Evolutionary conservation across 192 early-diverging fungal species (phyloP).

Genomic region (Gonapodya prolifera): DNA sequence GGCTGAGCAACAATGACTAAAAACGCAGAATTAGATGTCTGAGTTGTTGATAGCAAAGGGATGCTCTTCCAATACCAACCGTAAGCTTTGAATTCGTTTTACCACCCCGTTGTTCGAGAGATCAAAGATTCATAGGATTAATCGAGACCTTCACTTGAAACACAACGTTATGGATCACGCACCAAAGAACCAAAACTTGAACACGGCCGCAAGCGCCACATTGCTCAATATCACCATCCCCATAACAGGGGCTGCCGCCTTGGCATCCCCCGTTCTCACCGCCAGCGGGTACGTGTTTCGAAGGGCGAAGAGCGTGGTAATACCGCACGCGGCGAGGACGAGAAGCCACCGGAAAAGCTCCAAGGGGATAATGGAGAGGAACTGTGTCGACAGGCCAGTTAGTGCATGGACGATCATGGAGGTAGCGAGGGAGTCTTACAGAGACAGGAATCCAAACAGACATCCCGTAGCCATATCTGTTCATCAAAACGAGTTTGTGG

Average conservation of each 20-base stretch:
- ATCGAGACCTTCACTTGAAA: too few relatives aligned
- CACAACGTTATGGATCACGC: slow-evolving; percentile 5
- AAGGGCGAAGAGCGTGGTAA: slow-evolving; percentile 45
- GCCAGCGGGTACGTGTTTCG: slow-evolving; percentile 37
- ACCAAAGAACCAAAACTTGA: slow-evolving; percentile 83
- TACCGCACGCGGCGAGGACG: slow-evolving; percentile 56
- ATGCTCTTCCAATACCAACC: too few relatives aligned
- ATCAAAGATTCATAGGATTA: too few relatives aligned
- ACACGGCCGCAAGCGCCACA: slow-evolving; percentile 35
- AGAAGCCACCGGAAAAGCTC: slow-evolving; percentile 74
- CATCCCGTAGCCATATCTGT: too few relatives aligned
- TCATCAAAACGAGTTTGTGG: too few relatives aligned
- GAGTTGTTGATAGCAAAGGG: too few relatives aligned
- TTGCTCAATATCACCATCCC: slow-evolving; percentile 16
- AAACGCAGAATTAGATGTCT: too few relatives aligned
- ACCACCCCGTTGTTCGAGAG: too few relatives aligned
- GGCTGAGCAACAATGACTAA: too few relatives aligned
- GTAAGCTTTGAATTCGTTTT: too few relatives aligned
- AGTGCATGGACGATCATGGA: not conserved
- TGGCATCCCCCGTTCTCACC: slow-evolving; percentile 8
- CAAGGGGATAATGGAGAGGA: slow-evolving; percentile 70
- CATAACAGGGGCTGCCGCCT: slow-evolving; percentile 18
- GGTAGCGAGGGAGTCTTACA: slow-evolving; percentile 22
- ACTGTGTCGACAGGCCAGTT: slow-evolving; percentile 19
- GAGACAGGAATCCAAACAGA: slow-evolving; percentile 92